These are phyloP conservation scores for Oehlia diaphana DNA, from an alignment of 192 early-diverging fungal species.

Conservation along the genomic window DNA sequence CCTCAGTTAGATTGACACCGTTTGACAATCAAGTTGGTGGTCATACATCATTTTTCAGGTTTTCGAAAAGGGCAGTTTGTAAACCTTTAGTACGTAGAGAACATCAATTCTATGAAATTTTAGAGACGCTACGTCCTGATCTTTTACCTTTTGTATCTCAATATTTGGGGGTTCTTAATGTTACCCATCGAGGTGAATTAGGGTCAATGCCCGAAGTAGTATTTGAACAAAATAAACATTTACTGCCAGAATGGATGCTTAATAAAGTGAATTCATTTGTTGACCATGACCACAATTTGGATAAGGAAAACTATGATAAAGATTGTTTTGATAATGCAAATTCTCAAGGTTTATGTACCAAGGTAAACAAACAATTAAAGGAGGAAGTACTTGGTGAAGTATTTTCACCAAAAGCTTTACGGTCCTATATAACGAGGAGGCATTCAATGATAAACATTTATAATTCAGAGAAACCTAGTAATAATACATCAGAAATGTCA, in stretches of 20 bases:
- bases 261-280: conserved; percentile 44
- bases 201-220: conserved; percentile 74
- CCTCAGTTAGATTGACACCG: conserved; percentile 70
- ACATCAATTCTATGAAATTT: conserved; percentile 85
- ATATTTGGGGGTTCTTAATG: conserved; percentile 93
- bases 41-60: conserved; percentile 92
- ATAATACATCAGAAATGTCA: conserved; percentile 14
- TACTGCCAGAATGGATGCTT: conserved; percentile 73
- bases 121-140: conserved; percentile 67
- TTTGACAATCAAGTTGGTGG: conserved; percentile 95
- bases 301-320: conserved; percentile 1
- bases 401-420: conserved; percentile 81
- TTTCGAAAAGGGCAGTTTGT: conserved; percentile 95
- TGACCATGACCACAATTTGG: background rate
- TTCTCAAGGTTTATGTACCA: conserved; percentile 29
- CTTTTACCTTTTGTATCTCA: conserved; percentile 87
- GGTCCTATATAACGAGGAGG: conserved; percentile 46
- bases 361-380: conserved; percentile 72
- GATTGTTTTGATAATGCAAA: too few relatives aligned
- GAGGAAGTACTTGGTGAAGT: conserved; percentile 91
- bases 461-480: conserved; percentile 29
- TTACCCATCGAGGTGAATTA: conserved; percentile 64
- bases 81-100: conserved; percentile 89
- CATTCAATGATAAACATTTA: conserved; percentile 55
- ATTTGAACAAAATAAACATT: conserved; percentile 87